Base-by-base conservation (phyloP, 208 protist species). In the Blastocrithidia nonstop region DNA sequence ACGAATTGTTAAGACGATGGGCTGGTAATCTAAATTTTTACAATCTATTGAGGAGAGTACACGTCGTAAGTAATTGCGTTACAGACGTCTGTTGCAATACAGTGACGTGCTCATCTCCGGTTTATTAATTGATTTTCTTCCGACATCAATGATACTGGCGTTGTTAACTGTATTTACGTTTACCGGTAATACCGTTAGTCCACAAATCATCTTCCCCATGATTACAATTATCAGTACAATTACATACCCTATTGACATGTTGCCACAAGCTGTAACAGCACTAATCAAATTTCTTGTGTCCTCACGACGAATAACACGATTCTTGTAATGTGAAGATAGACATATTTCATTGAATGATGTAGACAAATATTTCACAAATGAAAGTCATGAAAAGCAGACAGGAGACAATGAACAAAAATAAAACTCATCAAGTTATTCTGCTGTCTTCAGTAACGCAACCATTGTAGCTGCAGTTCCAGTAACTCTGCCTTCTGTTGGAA, bases 1-100 rank as follows among this genome's bases (percentile, higher is more conserved):
- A 3, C 71, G 86, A 21, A 57, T 96, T 0, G 82, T 89, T 32
- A 97, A 97, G 71, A 68, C 92, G 13, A 96, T 89, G 69, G 72
- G 70, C 6, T 96, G 86, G 87, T 90, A 96, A 53, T 45, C 67
- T 13, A 41, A 26, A 25, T 80, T 94, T 24, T 6, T 66, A 8
- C 21, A 32, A 8, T 16, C 22, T 6, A 58, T 93, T 37, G 38
- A 71, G 21, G 39, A 40, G 16, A 52, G 54, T 13, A 57, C 61
- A 4, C 55, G 83, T 17, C 19, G 26, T 1, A 33, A 60, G 8
- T 69, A 90, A 54, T 16, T 91, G 6, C 5, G 22, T 11, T 50
- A 50, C 28, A 52, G 58, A 13, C 36, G 48, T 21, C n/a, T 20
- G 28, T 29, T 64, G 6, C 69, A 74, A 44, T 17, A 22, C 3